Evolutionary conservation across 805 yeast species (phyloP).

Genomic region (Allodekkera sacchari): DNA sequence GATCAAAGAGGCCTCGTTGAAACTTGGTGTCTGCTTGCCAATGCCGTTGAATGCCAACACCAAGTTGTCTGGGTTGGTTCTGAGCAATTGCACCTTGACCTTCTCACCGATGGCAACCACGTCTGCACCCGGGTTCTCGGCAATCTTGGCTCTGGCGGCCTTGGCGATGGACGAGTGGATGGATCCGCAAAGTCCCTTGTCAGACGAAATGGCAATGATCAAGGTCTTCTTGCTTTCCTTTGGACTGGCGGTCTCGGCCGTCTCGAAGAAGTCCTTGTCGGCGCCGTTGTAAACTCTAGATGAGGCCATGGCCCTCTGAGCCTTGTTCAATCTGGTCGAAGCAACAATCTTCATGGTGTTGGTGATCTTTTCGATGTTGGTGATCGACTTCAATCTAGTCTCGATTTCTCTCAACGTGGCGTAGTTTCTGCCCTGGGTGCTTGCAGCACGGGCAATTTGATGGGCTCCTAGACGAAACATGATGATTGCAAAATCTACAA

Average conservation of each 20-base stretch:
- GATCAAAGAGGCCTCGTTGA: constrained; percentile 80
- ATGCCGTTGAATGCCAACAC: constrained; percentile 79
- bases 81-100: constrained; percentile 76
- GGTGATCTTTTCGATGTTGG: constrained; percentile 98
- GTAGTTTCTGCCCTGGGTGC: constrained; percentile 56
- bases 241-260: constrained; percentile 67
- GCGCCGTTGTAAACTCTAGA: constrained; percentile 80
- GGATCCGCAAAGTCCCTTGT: constrained; percentile 98
- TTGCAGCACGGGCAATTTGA: constrained; percentile 39
- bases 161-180: constrained; percentile 93
- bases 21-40: constrained; percentile 96
- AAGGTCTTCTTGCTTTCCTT: constrained; percentile 49
- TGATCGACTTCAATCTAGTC: constrained; percentile 94
- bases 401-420: constrained; percentile 99
- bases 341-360: constrained; percentile 99
- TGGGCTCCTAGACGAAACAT: constrained; percentile 51
- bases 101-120: constrained; percentile 92
- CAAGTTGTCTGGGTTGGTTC: constrained; percentile 67
- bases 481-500: constrained; percentile 4
- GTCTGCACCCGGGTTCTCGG: constrained; percentile 60
- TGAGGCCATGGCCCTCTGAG: constrained; percentile 87
- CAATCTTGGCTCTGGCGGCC: constrained; percentile 65
- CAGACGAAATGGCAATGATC: constrained; percentile 85
- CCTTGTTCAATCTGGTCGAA: constrained; percentile 90
- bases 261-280: constrained; percentile 68